These are phyloP conservation scores for Lyophyllum decastes DNA, from an alignment of 768 basidiomycete genomes.

Conservation along the genomic window DNA sequence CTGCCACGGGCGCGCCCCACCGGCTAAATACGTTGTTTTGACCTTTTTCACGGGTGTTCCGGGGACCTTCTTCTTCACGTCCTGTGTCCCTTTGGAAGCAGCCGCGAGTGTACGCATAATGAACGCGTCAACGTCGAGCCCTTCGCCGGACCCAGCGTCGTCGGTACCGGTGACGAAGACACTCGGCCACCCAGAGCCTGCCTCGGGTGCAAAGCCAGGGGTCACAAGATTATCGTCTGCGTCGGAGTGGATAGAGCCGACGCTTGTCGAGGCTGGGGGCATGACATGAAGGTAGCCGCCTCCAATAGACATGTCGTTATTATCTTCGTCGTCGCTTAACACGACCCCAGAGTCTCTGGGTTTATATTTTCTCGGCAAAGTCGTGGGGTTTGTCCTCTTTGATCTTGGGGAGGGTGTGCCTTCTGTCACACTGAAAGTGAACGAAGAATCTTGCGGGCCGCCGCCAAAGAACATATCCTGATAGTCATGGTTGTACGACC, in stretches of 20 bases:
- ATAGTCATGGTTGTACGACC: slow-evolving; percentile 31
- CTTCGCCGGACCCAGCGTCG: slow-evolving; percentile 29
- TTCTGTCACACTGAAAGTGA: slow-evolving; percentile 55
- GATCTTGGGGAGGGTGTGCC: slow-evolving; percentile 58
- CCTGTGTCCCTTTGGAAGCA: slow-evolving; percentile 49
- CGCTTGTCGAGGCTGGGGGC: slow-evolving; percentile 63
- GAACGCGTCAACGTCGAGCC: slow-evolving; percentile 63
- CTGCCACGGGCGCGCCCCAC: slow-evolving; percentile 72
- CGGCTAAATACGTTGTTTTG: slow-evolving; percentile 57
- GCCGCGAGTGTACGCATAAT: slow-evolving; percentile 69
- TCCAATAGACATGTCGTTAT: slow-evolving; percentile 27
- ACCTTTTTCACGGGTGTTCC: slow-evolving; percentile 82
- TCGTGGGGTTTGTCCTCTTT: slow-evolving; percentile 30
- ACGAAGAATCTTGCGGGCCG: slow-evolving; percentile 50
- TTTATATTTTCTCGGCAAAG: slow-evolving; percentile 68
- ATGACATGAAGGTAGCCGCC: slow-evolving; percentile 37
- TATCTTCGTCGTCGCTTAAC: slow-evolving; percentile 62
- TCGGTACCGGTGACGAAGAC: slow-evolving; percentile 45
- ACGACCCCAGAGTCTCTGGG: slow-evolving; percentile 69
- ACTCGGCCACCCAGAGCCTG: slow-evolving; percentile 64
- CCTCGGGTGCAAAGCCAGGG: slow-evolving; percentile 57
- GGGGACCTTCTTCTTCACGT: slow-evolving; percentile 62
- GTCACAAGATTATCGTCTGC: slow-evolving; percentile 70
- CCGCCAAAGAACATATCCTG: slow-evolving; percentile 59
- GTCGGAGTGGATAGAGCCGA: slow-evolving; percentile 61